phyloP scores from a whole-genome alignment of 1,139 yeast species.

The Candida frijolesensis region DNA sequence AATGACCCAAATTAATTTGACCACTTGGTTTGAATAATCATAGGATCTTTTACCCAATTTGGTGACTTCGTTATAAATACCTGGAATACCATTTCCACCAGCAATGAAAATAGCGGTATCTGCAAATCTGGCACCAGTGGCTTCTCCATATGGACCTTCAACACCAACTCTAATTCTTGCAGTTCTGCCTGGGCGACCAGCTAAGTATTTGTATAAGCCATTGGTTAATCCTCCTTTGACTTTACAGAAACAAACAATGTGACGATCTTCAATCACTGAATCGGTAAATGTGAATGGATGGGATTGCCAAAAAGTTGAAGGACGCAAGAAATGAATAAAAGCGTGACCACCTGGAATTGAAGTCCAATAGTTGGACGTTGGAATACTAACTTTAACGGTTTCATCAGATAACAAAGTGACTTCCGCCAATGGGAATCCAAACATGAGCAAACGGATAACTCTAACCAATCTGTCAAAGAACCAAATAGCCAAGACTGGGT shows the following conservation, averaged over 20 bases:
- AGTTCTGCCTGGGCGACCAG: constrained; percentile 28
- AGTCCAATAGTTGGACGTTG: constrained; percentile 44
- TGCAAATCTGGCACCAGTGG: constrained; percentile 30
- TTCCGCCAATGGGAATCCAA: constrained; percentile 43
- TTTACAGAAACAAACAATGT: constrained; percentile 32
- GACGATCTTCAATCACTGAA: constrained; percentile 19
- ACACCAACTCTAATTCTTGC: constrained; percentile 34
- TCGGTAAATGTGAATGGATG: constrained; percentile 36
- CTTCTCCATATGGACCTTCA: constrained; percentile 47
- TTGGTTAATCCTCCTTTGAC: constrained; percentile 44
- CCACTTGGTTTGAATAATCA: constrained; percentile 19
- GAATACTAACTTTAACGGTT: constrained; percentile 42
- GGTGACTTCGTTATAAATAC: constrained; percentile 40
- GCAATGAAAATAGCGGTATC: constrained; percentile 45
- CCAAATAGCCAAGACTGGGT: constrained; percentile 47
- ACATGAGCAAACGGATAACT: constrained; percentile 31
- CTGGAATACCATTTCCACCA: constrained; percentile 49
- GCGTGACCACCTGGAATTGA: constrained; percentile 55
- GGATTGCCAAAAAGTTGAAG: constrained; percentile 44
- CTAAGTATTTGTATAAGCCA: constrained; percentile 32
- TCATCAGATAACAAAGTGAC: constrained; percentile 38
- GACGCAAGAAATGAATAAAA: constrained; percentile 46
- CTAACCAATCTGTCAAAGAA: constrained; percentile 44
- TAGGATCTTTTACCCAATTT: constrained; percentile 21
- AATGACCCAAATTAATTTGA: constrained; percentile 38